Percentiles rank a stretch among this genome's conserved stretches.
Evolutionary conservation across 2,329 filamentous ascomycete genomes (phyloP).

Genomic region (Trichoderma atrobrunneum): DNA sequence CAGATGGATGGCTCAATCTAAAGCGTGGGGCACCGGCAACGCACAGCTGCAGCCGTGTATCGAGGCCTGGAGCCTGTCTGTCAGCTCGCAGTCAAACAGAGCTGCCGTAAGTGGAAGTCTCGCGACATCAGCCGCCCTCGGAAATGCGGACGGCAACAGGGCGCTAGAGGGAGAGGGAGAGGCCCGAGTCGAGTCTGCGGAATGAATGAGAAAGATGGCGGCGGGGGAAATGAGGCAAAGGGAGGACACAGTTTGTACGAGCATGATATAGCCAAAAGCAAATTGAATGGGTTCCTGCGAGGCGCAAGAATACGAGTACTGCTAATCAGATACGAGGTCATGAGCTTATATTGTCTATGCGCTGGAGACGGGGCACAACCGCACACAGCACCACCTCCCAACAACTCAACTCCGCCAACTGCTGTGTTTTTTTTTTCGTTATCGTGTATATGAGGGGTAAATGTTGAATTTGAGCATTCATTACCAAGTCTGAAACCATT

Average conservation of each 20-base stretch:
- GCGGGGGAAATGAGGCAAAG: not conserved
- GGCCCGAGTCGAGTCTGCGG: not conserved
- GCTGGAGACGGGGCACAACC: not conserved
- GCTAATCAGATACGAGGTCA: not conserved
- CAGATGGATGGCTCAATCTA: not conserved
- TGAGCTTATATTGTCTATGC: not conserved
- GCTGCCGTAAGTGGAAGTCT: not conserved
- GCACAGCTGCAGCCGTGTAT: constrained; percentile 1
- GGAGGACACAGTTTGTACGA: not conserved
- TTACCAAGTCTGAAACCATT: not conserved
- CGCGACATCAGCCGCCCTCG: constrained; percentile 6
- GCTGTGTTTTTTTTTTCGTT: not conserved
- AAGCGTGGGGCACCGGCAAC: not conserved
- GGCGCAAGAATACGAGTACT: not conserved
- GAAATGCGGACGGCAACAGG: not conserved
- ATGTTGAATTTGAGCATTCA: not conserved
- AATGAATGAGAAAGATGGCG: not conserved
- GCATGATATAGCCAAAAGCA: not conserved
- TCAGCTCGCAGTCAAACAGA: not conserved
- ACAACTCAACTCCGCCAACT: not conserved
- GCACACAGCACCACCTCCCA: not conserved
- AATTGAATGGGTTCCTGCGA: not conserved
- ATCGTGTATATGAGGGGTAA: not conserved
- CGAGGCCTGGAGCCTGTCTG: not conserved
- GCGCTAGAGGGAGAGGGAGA: constrained; percentile 1